phyloP scores from a whole-genome alignment of 1,139 yeast genomes.

The Meyerozyma carpophila region DNA sequence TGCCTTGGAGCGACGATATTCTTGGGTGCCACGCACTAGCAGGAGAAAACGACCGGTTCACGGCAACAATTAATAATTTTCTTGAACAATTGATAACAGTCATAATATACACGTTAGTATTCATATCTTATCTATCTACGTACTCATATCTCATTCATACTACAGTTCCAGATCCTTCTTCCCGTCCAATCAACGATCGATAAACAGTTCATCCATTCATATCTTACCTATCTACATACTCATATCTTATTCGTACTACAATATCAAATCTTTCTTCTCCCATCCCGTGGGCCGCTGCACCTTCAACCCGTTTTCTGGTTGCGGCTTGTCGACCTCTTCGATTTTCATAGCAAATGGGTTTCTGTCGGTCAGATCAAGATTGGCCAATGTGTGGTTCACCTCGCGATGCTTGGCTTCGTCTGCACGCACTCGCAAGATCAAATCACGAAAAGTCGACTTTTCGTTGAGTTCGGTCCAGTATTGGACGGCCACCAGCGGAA shows the following conservation, averaged over 20 bases:
- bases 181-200: too few species aligned
- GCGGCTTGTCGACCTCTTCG: constrained; percentile 34
- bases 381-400: constrained; percentile 73
- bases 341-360: constrained; percentile 62
- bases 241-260: constrained; percentile 3
- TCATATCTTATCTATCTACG: too few species aligned
- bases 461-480: constrained; percentile 55
- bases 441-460: constrained; percentile 53
- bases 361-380: constrained; percentile 54
- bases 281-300: constrained; percentile 51
- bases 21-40: constrained; percentile 51
- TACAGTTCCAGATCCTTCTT: neutral
- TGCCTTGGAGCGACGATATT: constrained; percentile 73
- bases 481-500: constrained; percentile 56
- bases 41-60: too few species aligned
- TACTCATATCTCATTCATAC: too few species aligned
- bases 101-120: too few species aligned
- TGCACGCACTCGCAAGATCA: constrained; percentile 56
- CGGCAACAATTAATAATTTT: too few species aligned
- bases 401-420: constrained; percentile 77
- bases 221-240: neutral
- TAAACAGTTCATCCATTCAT: too few species aligned
- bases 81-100: too few species aligned
- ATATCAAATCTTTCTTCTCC: constrained; percentile 54
- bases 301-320: constrained; percentile 51